Evolutionary conservation across 2,329 filamentous ascomycete genomes (phyloP).

Genomic region (Aotearoamyces nothofagi): DNA sequence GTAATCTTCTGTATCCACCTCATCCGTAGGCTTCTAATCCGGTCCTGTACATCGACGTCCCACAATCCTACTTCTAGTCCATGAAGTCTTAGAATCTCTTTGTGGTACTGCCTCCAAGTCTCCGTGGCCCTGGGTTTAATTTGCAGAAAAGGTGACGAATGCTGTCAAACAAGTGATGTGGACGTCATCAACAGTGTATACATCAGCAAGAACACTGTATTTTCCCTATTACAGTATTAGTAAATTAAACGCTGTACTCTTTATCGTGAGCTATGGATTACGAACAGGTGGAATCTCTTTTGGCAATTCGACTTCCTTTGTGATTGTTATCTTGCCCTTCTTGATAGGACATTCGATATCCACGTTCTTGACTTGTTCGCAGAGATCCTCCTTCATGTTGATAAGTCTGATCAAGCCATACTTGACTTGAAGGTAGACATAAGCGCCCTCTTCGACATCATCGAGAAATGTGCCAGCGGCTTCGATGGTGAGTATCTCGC

Average conservation of each 20-base stretch:
- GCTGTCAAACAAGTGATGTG: conserved; percentile 82
- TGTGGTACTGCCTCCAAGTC: too few species aligned
- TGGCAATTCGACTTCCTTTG: conserved; percentile 74
- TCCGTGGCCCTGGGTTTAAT: too few species aligned
- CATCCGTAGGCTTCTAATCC: too few species aligned
- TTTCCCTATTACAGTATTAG: conserved; percentile 46
- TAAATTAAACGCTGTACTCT: background rate
- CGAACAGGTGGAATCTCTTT: conserved; percentile 77
- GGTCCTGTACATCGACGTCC: too few species aligned
- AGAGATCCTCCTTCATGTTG: conserved; percentile 67
- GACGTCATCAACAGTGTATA: conserved; percentile 55
- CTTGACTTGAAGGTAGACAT: conserved; percentile 74
- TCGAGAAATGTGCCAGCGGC: conserved; percentile 64
- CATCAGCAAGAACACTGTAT: conserved; percentile 81
- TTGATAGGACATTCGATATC: conserved; percentile 81
- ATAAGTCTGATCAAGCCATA: conserved; percentile 87
- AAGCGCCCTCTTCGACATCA: conserved; percentile 61
- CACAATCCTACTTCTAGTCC: too few species aligned
- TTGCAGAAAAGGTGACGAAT: conserved; percentile 43
- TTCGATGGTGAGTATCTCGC: conserved; percentile 60
- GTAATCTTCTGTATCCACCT: too few species aligned
- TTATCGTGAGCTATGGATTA: conserved; percentile 14
- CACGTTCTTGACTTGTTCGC: conserved; percentile 77
- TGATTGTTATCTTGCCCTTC: conserved; percentile 57
- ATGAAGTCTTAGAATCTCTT: too few species aligned